Conservation (phyloP, 257 asterid genomes). For the Ocimum tenuiflorum region DNA sequence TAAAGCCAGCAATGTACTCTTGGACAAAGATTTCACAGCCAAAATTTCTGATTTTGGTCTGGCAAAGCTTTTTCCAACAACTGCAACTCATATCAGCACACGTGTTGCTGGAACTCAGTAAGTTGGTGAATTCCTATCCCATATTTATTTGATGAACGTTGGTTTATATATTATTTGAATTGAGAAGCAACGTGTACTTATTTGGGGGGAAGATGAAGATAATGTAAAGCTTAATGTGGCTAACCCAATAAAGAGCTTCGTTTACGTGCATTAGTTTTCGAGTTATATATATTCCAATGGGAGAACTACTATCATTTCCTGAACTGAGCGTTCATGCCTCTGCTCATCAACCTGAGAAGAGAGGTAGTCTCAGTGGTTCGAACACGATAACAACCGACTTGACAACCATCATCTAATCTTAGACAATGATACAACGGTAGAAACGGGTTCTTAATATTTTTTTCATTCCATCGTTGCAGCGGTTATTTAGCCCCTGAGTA, state of each 20-base stretch:
- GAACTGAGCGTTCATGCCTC: too few relatives aligned
- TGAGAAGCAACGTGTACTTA: neutral
- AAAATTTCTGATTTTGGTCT: constrained; percentile 92
- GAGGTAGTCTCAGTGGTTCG: too few relatives aligned
- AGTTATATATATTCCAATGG: neutral
- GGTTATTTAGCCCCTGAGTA: constrained; percentile 98
- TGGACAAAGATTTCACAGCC: constrained; percentile 68
- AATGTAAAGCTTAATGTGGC: neutral
- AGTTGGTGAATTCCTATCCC: constrained; percentile 24
- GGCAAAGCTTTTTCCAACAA: constrained; percentile 71
- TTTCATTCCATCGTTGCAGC: constrained; percentile 30
- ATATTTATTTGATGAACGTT: neutral
- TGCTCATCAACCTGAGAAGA: too few relatives aligned
- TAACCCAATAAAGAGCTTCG: neutral
- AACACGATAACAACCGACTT: neutral
- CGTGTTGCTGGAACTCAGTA: constrained; percentile 92
- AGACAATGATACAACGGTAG: neutral
- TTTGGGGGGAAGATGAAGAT: neutral
- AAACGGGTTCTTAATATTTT: neutral
- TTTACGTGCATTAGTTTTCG: neutral
- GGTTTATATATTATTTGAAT: neutral
- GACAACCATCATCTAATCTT: neutral
- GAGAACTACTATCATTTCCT: neutral
- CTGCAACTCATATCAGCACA: constrained; percentile 75
- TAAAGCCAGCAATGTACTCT: constrained; percentile 81